These are phyloP conservation scores for Chlorociboria aeruginascens DNA, from an alignment of 495 filamentous ascomycete genomes.

Conservation along the genomic window DNA sequence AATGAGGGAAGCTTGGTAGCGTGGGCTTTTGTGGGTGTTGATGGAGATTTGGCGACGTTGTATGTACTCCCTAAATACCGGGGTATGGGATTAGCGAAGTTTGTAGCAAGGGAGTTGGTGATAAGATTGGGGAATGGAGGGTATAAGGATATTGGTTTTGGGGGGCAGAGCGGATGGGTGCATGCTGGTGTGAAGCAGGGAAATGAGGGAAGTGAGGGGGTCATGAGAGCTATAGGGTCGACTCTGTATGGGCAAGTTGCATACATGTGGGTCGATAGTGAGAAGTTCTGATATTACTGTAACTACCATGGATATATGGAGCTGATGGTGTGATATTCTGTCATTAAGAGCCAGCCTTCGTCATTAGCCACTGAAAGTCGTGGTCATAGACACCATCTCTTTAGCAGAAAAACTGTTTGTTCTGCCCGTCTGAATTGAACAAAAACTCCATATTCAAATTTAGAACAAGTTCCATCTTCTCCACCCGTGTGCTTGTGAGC, in stretches of 20 bases:
- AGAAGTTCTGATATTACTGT: conserved; percentile 4
- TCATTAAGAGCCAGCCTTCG: no score
- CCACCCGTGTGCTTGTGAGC: no score
- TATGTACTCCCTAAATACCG: conserved; percentile 38
- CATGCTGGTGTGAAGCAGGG: conserved; percentile 34
- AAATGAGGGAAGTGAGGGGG: conserved; percentile 35
- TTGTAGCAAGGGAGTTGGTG: conserved; percentile 25
- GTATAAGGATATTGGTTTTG: conserved; percentile 13
- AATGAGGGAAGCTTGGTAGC: conserved; percentile 11
- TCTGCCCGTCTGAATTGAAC: no score
- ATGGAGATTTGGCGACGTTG: conserved; percentile 35
- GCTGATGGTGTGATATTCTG: no score
- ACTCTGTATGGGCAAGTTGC: conserved; percentile 24
- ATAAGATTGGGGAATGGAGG: conserved; percentile 1
- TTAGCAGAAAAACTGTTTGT: no score
- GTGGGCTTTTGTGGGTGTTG: conserved; percentile 30
- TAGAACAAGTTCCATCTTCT: no score
- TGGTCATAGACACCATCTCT: no score
- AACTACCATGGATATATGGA: no score
- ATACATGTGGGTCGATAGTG: conserved; percentile 31
- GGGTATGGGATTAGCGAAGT: conserved; percentile 30
- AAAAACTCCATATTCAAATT: no score
- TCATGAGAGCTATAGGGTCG: conserved; percentile 39
- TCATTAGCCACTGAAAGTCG: no score
- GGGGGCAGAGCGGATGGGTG: conserved; percentile 25